Base-by-base conservation (phyloP, 2,329 filamentous ascomycete genomes). In the Ramichloridium luteum region DNA sequence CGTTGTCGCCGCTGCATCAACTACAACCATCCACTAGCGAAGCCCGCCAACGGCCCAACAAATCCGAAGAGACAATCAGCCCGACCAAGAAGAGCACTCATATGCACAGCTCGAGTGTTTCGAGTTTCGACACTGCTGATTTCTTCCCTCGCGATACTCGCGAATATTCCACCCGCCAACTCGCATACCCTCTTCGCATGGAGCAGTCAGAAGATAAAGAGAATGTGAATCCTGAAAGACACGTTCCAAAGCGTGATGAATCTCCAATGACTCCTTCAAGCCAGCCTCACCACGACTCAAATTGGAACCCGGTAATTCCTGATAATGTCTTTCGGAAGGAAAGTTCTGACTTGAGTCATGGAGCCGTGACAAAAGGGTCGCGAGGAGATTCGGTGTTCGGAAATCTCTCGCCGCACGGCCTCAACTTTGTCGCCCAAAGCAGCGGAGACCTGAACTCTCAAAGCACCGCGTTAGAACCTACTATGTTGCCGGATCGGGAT, bases 141-240 rank as follows among this genome's bases (percentile, higher is more conserved):
- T 58, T 58, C 48, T 58, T 58, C 36, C 55, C 55, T 6, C 43
- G 43, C 38, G 54, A 58, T 34, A 51, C 55, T 15, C 41, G 44
- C 17, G 53, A 57, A 12, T 53, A 56, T 31, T 57, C 55, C 4
- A 47, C 47, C 26, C 49, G 47, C 16, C 51, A 50, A 31, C 41
- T 55, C 15, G 44, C 44, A 10, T 51, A 51, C 30, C 42, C 45
- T 8, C 28, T 38, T 5, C 28, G 30, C 3, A 15, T 18, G 4
- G 34, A 44, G 10, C 28, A 31, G 2, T 39, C 38, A 2, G 42
- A 41, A 6, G 37, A 43, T 20, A 47, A 48, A 25, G 44, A 46
- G 32, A 47, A 43, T 25, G 13, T 31, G 6, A 20, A 31, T n/a
- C 40, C 38, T 11, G 34, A 26, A 10, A 30, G 32, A 27, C 16